phyloP scores from a whole-genome alignment of 2,329 filamentous ascomycete species.

The Colletotrichum australisinense region DNA sequence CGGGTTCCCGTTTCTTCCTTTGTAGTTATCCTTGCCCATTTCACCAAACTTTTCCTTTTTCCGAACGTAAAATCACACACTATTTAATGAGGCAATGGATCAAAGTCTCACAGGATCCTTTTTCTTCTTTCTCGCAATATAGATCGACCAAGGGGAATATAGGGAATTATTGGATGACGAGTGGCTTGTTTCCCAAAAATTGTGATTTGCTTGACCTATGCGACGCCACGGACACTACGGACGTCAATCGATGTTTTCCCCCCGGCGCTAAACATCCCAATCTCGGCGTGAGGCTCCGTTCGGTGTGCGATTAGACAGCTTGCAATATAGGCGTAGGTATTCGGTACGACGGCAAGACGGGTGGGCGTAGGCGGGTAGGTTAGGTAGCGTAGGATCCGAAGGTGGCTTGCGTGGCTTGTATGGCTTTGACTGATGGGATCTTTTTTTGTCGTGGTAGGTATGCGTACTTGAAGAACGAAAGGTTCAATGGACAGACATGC shows the following conservation, averaged over 20 bases:
- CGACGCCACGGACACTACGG: constrained; percentile 9
- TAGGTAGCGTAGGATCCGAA: background rate
- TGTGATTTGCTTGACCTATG: background rate
- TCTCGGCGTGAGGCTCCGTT: background rate
- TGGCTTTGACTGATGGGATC: background rate
- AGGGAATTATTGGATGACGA: background rate
- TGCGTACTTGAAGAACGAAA: too few species aligned
- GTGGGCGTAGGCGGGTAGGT: background rate
- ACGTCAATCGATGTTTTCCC: background rate
- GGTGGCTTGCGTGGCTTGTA: background rate
- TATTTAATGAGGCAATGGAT: background rate
- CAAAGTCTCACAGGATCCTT: background rate
- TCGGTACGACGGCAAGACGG: background rate
- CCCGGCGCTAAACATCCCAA: constrained; percentile 7
- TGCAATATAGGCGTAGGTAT: background rate
- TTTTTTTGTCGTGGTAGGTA: background rate
- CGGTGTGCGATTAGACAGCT: background rate
- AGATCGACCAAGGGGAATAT: background rate
- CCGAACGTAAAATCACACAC: background rate
- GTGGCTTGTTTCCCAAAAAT: background rate
- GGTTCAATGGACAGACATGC: too few species aligned
- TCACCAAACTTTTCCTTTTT: background rate
- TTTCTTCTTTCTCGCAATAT: background rate
- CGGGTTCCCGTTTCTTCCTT: background rate
- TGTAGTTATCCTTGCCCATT: background rate